Evolutionary conservation across 208 protist genomes (phyloP), one percentile per base, ranked within the genome.

Genomic region (Strigomonas culicis): DNA sequence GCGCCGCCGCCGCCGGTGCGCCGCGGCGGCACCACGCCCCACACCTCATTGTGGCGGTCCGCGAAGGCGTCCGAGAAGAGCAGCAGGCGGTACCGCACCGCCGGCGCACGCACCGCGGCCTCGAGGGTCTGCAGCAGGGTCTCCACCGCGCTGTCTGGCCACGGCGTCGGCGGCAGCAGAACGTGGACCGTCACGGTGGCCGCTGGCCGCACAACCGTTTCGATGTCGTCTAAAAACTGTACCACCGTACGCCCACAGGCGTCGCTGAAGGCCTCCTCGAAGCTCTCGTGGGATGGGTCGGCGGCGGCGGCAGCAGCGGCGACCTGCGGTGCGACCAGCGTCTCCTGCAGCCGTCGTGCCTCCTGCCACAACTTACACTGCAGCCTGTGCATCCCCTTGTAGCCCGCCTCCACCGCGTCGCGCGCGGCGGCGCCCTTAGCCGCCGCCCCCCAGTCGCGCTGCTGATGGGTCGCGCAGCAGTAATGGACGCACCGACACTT

Each of bases 401-500:
- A 46, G 17, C 17, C 17, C 39, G 39, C 17, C 39, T 46, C 39
- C 39, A 51, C 7, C 46, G 7, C 4, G 46, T 51, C 17, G 7
- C 7, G n/a, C 15, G 46, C 46, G 28, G 10, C 22, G 27, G 11
- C 7, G 17, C 28, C 27, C 7, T 57, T 28, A 0, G 62, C 71
- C 44, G 44, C 61, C 19, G n/a, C 41, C 52, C 80, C 90, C 86
- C 89, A 95, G 63, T 88, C 86, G 52, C 85, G 64, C 60, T 65
- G 72, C 70, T 92, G 89, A 50, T 95, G 86, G 4, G 74, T 70
- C 58, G 77, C 80, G 62, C 79, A 78, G 75, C 89, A 95, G 62
- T 95, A 95, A 72, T 68, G 70, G 8, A 89, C 82, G 1, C 82
- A 73, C 36, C 77, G 79, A 64, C 89, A 95, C 11, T 72, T 74